Base-by-base conservation (phyloP, 164 flowering plant species). In the Magnolia officinalis region DNA sequence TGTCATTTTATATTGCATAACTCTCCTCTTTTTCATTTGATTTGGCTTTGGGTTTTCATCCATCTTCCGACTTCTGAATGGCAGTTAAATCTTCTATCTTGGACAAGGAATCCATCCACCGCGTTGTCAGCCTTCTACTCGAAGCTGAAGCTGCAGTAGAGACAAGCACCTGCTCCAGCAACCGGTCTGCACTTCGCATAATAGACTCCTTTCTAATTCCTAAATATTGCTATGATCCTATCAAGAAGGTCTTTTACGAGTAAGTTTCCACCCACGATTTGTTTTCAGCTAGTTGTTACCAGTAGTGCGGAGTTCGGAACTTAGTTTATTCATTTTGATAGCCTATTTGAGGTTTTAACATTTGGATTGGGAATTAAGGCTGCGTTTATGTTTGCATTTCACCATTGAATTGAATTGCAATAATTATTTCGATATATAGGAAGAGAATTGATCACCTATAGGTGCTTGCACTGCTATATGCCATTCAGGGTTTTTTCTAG, bases 41-140 rank as follows among this genome's bases (percentile, higher is more conserved):
- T 37, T 37, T 37, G 45, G 6, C 2, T 37, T 37, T 37, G 45
- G 45, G 45, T 37, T 37, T 37, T 37, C 61, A 55, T 13, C 18
- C 61, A 55, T 55, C 16, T 55, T 9, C 18, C 4, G 13, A 16
- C 13, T 11, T 55, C 61, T 23, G 23, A 75, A 66, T 82, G 73
- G 87, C 84, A 90, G 97, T 96, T 74, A 92, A 89, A 69, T 94
- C 97, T 1, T 84, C 98, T 3, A 88, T 90, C 21, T 67, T 96
- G 45, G 96, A 90, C 52, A 88, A 85, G 78, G 96, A 92, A 16
- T 70, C 92, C 0, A 87, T 94, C 72, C 83, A 80, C n/a, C 82
- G 84, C 0, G 96, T 91, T 7, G 85, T 89, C 6, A 82, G 71
- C 51, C 81, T 81, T 23, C 72, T 94, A 20, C 71, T 88, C 69